phyloP scores from a whole-genome alignment of 1,284 basidiomycete genomes.

The Sporisorium iseilematis-ciliati region DNA sequence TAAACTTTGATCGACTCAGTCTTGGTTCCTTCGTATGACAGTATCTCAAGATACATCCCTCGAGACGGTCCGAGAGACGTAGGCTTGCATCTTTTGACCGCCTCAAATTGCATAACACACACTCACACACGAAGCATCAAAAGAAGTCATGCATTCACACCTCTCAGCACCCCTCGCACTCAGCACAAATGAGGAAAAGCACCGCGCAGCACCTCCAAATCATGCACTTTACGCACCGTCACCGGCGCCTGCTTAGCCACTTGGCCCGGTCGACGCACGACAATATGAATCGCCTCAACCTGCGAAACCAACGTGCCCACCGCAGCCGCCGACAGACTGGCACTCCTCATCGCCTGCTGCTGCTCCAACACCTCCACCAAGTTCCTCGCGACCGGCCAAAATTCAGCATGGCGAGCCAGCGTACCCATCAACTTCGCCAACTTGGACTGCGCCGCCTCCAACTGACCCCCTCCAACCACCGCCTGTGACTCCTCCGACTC shows the following conservation, averaged over 20 bases:
- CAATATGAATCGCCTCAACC: conserved; percentile 40
- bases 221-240: conserved; percentile 22
- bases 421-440: conserved; percentile 22
- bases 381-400: conserved; percentile 33
- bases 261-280: conserved; percentile 31
- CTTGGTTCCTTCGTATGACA: no score
- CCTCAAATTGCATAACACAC: no score
- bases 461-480: conserved; percentile 1
- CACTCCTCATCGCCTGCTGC: conserved; percentile 3
- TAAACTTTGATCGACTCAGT: no score
- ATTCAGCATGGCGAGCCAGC: conserved; percentile 23
- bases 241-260: conserved; percentile 2
- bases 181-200: conserved; percentile 36
- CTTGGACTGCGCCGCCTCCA: conserved; percentile 15
- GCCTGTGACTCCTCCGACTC: conserved; percentile 26
- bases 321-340: conserved; percentile 5
- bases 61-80: no score
- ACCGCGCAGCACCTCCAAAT: conserved; percentile 25
- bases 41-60: no score
- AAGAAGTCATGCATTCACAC: neutral
- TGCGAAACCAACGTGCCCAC: conserved; percentile 24
- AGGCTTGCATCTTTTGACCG: no score
- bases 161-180: no score
- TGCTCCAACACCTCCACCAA: conserved; percentile 24
- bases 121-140: neutral